Percentiles rank a stretch among this genome's conserved stretches.
Evolutionary conservation across 768 basidiomycete species (phyloP).

Genomic region (Leccinum disarticulatum): DNA sequence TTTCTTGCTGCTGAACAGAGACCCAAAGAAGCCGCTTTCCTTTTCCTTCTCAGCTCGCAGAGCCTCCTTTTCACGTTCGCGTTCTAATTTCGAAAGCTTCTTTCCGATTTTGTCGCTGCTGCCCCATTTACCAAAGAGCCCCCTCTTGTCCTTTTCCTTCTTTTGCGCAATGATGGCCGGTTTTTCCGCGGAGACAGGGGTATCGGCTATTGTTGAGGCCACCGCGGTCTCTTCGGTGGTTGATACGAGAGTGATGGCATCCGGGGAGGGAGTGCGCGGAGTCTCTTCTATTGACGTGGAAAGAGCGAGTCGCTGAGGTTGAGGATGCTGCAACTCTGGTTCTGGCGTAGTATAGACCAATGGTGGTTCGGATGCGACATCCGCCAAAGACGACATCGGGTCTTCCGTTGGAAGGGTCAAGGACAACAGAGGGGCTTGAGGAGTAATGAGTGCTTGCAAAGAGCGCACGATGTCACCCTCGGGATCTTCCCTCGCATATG

Average conservation of each 20-base stretch:
- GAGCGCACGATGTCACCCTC: constrained; percentile 36
- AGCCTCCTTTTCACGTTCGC: constrained; percentile 49
- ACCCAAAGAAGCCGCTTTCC: constrained; percentile 88
- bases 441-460: constrained; percentile 18
- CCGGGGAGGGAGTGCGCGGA: constrained; percentile 65
- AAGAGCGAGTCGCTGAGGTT: constrained; percentile 53
- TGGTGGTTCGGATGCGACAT: constrained; percentile 25
- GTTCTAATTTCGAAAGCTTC: constrained; percentile 46
- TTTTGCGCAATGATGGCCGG: constrained; percentile 38
- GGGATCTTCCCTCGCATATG: constrained; percentile 66
- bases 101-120: constrained; percentile 56
- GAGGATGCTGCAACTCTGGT: constrained; percentile 60
- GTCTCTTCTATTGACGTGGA: constrained; percentile 32
- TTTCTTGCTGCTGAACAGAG: constrained; percentile 83
- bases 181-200: constrained; percentile 21
- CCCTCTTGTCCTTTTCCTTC: constrained; percentile 75
- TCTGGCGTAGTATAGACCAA: constrained; percentile 37
- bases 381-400: constrained; percentile 1
- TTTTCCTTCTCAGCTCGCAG: constrained; percentile 50
- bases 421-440: constrained; percentile 24
- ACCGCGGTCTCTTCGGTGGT: constrained; percentile 29
- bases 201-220: constrained; percentile 24
- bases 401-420: constrained; percentile 25
- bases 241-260: constrained; percentile 28
- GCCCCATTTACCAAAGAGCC: constrained; percentile 66